Base-by-base conservation (phyloP, 1,284 basidiomycete species). In the Ceratobasidium sp. region DNA sequence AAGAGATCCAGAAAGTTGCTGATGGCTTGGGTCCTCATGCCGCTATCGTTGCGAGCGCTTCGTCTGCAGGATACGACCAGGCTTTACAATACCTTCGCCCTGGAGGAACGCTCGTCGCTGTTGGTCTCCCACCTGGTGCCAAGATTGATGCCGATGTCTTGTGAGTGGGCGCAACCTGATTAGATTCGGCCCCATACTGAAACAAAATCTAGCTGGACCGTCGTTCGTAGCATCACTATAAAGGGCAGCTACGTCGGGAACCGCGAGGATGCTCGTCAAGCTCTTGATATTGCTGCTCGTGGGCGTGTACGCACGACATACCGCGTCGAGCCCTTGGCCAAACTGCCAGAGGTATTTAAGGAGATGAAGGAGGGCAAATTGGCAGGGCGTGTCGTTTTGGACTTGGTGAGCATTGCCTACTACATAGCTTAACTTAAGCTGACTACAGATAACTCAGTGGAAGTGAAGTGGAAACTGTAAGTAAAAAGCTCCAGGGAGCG, bases 21-120 rank as follows among this genome's bases (percentile, higher is more conserved):
- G 93, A 88, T 75, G 94, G 93, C 0, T 83, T 86, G 10, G 94
- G 95, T 48, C 91, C 94, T 0, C 94, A 96, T 82, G 90, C 79
- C 10, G 84, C 84, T 15, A 80, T 84, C 38, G 83, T 84, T 15
- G 82, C 84, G 6, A 84, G 86, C 26, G 82, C 84, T 40, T 82
- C 83, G 48, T 83, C 87, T 20, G 84, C 87, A 5, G 92, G 91
- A 0, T 96, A 95, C 83, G 84, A 88, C 23, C 89, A 93, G 83
- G 94, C 93, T 9, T 85, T 94, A 44, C 89, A 90, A 67, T 94
- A 94, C 84, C 84, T 94, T 77, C 87, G 91, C 52, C 84, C 87
- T 4, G 87, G 89, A 52, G 91, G 93, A 40, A 88, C 88, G 2
- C 86, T 96, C 75, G 93, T 96, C 87, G 91, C 89, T 50, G 92